These are phyloP conservation scores for Xerophyta viscosa DNA, from an alignment of 106 monocot species.

Conservation along the genomic window DNA sequence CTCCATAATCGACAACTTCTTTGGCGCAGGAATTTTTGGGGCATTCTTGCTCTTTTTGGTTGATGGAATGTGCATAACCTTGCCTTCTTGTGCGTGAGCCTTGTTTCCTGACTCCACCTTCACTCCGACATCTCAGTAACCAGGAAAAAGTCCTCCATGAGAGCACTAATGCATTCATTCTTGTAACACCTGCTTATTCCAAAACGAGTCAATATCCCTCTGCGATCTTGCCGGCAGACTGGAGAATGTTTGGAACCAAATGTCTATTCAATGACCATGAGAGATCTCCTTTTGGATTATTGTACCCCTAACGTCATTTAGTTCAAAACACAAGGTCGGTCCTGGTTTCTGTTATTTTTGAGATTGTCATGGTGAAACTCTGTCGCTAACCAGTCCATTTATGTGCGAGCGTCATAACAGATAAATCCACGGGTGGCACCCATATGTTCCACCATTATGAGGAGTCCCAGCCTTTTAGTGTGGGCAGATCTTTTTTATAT, in stretches of 20 bases:
- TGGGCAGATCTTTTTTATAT: conserved; percentile 50
- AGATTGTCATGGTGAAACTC: no score
- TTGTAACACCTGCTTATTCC: conserved; percentile 34
- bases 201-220: conserved; percentile 48
- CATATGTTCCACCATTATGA: no score
- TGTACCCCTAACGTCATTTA: conserved; percentile 69
- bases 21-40: conserved; percentile 93
- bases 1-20: conserved; percentile 79
- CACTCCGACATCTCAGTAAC: conserved; percentile 52
- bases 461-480: no score
- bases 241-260: conserved; percentile 44
- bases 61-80: conserved; percentile 61
- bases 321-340: conserved; percentile 74
- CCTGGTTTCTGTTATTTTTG: no score
- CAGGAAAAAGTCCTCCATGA: conserved; percentile 44
- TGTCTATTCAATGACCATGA: conserved; percentile 43
- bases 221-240: conserved; percentile 40
- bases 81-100: conserved; percentile 47
- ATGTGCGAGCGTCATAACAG: no score
- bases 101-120: conserved; percentile 40
- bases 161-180: conserved; percentile 55
- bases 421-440: no score
- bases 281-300: conserved; percentile 45
- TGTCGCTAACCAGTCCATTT: no score
- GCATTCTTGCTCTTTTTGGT: conserved; percentile 56